Base-by-base conservation (phyloP, 192 early-diverging fungal species). In the Backusella macrospora region DNA sequence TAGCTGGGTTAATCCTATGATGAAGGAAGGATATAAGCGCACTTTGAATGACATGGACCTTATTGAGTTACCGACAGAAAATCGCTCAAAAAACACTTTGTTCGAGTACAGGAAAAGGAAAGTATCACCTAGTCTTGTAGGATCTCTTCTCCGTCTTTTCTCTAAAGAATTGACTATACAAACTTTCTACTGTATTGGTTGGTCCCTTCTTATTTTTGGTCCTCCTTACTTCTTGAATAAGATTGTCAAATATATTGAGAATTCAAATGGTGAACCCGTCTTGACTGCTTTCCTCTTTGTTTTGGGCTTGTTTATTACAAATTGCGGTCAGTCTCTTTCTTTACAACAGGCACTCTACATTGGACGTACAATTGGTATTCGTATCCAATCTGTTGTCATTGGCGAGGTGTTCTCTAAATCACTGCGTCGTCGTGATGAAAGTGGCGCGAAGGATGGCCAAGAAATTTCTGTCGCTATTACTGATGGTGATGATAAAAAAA, bases 341-440 rank as follows among this genome's bases (percentile, higher is more conserved):
- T 62, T 82, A 10, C 86, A 88, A 68, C 84, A 87, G 71, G 78
- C 85, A 0, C 81, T 92, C 40, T 89, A 87, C 75, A 88, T 87
- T 63, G 92, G 92, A 37, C 85, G 92, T 8, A 82, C 84, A 15
- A 75, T 92, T 14, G 82, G 86, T 65, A 78, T 94, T 49, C 89
- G 88, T 34, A 43, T 88, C 46, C 87, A 89, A 62, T 71, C 82
- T 23, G 78, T 82, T 73, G 44, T 78, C 9, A 75, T 76, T 66
- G 81, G 81, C 48, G 79, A 76, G 68, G 69, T 81, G 0, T 85
- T 78, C 34, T 23, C 47, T 12, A 85, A 85, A 48, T 72, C 83
- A 34, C 39, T 85, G 13, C 75, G 73, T 21, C 70, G 81, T 23
- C 75, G 81, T 37, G 83, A 85, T 68, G 69, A 66, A 15, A 69